A percentile compares a stretch with the other conserved stretches of the same genome.
These are phyloP conservation scores for Aureobasidium namibiae DNA, from an alignment of 2,329 filamentous ascomycete genomes.

Conservation along the genomic window DNA sequence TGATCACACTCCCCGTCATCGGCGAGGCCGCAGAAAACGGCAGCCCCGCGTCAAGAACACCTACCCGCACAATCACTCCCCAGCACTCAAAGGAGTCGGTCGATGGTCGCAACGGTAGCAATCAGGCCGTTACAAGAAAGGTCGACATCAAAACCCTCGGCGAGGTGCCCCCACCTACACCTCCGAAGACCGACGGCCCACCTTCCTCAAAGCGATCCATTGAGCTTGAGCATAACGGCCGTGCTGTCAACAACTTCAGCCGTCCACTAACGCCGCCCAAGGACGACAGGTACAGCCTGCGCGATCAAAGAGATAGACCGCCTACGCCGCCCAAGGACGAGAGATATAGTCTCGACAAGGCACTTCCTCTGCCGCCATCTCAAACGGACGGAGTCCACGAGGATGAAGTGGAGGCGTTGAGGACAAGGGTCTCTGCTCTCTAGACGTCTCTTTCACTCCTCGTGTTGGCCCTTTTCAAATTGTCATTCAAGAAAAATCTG, in stretches of 20 bases:
- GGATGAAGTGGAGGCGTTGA: constrained; percentile 16
- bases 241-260: constrained; percentile 20
- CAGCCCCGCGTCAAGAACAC: constrained; percentile 39
- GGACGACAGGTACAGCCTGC: constrained; percentile 25
- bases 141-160: constrained; percentile 21
- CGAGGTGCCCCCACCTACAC: constrained; percentile 25
- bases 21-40: constrained; percentile 78
- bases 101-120: constrained; percentile 2
- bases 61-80: constrained; percentile 18
- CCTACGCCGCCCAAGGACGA: constrained; percentile 34
- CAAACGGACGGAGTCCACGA: constrained; percentile 17
- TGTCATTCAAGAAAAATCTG: background rate
- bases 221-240: constrained; percentile 16
- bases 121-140: constrained; percentile 7
- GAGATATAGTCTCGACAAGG: constrained; percentile 19
- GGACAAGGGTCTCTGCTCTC: background rate
- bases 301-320: constrained; percentile 17
- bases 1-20: constrained; percentile 67
- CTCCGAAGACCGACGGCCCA: constrained; percentile 23
- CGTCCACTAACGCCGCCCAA: constrained; percentile 40
- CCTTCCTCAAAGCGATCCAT: constrained; percentile 3
- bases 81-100: constrained; percentile 19
- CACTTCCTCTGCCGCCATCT: constrained; percentile 19
- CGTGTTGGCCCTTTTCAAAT: background rate
- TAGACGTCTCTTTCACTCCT: background rate